Evolutionary conservation across 768 basidiomycete genomes (phyloP).

Genomic region (Pleurotus djamor): DNA sequence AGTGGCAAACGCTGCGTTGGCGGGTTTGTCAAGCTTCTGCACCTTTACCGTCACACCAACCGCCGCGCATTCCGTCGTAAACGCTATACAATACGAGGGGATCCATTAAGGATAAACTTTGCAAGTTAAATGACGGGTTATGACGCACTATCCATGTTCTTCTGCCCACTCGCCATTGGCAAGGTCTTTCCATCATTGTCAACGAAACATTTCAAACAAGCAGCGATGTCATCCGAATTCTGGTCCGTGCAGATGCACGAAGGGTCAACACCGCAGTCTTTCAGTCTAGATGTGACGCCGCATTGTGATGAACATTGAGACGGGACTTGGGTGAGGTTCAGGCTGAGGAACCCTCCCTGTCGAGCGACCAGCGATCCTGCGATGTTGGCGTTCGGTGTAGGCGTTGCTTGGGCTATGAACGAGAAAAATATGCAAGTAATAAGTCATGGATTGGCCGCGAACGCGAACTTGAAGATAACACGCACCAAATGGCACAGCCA

Average conservation of each 20-base stretch:
- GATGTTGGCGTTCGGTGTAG: not conserved
- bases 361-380: not conserved
- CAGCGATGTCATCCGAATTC: not conserved
- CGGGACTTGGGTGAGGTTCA: not conserved
- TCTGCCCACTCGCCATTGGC: not conserved
- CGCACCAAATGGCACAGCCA: slow-evolving; percentile 2
- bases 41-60: not conserved
- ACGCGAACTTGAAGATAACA: not conserved
- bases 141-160: not conserved
- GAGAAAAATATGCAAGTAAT: not conserved
- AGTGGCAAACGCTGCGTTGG: not conserved
- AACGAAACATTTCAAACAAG: slow-evolving; percentile 3
- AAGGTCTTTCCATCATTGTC: not conserved
- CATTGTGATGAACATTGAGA: not conserved
- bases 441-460: not conserved
- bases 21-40: not conserved
- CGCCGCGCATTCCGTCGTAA: not conserved
- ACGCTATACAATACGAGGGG: not conserved
- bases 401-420: not conserved
- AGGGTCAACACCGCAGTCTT: not conserved
- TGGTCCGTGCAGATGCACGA: not conserved
- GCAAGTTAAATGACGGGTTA: not conserved
- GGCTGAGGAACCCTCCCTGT: not conserved
- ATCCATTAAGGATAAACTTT: not conserved
- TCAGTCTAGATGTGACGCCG: not conserved